A percentile compares a stretch with the other conserved stretches of the same genome.
These are phyloP conservation scores for Psilocybe cyanescens DNA, from an alignment of 768 basidiomycete species.

Conservation along the genomic window DNA sequence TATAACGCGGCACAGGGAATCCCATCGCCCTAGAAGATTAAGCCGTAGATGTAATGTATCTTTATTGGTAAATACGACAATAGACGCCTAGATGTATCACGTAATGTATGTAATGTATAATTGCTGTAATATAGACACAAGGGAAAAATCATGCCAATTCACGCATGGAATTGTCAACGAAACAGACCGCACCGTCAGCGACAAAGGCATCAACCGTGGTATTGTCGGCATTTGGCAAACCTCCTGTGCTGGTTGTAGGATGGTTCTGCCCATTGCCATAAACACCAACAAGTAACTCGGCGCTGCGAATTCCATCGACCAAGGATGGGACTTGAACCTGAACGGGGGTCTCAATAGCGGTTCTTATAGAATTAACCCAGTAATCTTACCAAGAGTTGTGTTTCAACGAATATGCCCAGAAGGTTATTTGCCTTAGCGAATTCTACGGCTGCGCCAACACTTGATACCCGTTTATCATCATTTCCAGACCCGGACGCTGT, in stretches of 20 bases:
- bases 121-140: slow-evolving; percentile 9
- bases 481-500: slow-evolving; percentile 30
- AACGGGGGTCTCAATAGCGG: slow-evolving; percentile 5
- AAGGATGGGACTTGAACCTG: slow-evolving; percentile 90
- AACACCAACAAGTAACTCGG: slow-evolving; percentile 85
- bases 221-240: slow-evolving; percentile 42
- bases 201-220: slow-evolving; percentile 71
- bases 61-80: slow-evolving; percentile 12
- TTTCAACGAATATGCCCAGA: slow-evolving; percentile 89
- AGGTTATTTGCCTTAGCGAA: slow-evolving; percentile 94
- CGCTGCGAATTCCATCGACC: slow-evolving; percentile 85
- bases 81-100: slow-evolving; percentile 12
- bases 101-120: slow-evolving; percentile 14
- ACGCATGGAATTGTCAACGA: slow-evolving; percentile 63
- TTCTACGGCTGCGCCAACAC: slow-evolving; percentile 89
- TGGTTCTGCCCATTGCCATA: slow-evolving; percentile 62
- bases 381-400: slow-evolving; percentile 75
- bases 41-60: not conserved
- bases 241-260: slow-evolving; percentile 32
- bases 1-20: slow-evolving; percentile 49
- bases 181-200: slow-evolving; percentile 65
- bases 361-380: slow-evolving; percentile 6
- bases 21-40: not conserved
- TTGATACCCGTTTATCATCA: slow-evolving; percentile 58
- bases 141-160: slow-evolving; percentile 39